A percentile compares a stretch with the other conserved stretches of the same genome.
Evolutionary conservation across 768 basidiomycete genomes (phyloP).

Genomic region (Tulasnella sp.): DNA sequence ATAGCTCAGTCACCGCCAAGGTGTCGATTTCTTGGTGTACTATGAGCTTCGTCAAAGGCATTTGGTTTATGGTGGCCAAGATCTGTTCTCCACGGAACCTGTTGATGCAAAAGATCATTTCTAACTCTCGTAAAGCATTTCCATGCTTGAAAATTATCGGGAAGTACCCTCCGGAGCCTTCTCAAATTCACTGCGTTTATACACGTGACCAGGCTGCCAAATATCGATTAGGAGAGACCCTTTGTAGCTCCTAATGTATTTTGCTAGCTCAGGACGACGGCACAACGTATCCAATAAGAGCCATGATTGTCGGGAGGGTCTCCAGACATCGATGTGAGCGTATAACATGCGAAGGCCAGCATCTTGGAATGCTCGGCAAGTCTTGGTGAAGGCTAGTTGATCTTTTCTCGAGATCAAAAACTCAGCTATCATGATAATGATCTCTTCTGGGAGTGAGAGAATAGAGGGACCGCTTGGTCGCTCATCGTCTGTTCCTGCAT

Average conservation of each 20-base stretch:
- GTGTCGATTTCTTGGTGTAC: too few relatives aligned
- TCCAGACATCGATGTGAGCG: background rate
- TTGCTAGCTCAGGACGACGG: background rate
- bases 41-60: background rate
- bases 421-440: background rate
- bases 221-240: too few relatives aligned
- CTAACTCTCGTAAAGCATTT: background rate
- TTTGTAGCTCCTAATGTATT: background rate
- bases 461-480: too few relatives aligned
- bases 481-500: too few relatives aligned
- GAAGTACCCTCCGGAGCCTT: background rate
- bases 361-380: background rate
- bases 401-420: background rate
- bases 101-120: background rate
- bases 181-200: too few relatives aligned
- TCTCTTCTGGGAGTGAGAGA: too few relatives aligned
- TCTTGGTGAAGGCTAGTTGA: background rate
- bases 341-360: background rate
- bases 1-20: too few relatives aligned
- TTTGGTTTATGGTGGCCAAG: background rate
- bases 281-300: background rate
- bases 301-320: accelerated
- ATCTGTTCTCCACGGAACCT: background rate
- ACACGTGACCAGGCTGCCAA: too few relatives aligned
- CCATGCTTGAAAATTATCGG: background rate